phyloP scores from a whole-genome alignment of 2,329 filamentous ascomycete genomes.

The Fusarium oxysporum region DNA sequence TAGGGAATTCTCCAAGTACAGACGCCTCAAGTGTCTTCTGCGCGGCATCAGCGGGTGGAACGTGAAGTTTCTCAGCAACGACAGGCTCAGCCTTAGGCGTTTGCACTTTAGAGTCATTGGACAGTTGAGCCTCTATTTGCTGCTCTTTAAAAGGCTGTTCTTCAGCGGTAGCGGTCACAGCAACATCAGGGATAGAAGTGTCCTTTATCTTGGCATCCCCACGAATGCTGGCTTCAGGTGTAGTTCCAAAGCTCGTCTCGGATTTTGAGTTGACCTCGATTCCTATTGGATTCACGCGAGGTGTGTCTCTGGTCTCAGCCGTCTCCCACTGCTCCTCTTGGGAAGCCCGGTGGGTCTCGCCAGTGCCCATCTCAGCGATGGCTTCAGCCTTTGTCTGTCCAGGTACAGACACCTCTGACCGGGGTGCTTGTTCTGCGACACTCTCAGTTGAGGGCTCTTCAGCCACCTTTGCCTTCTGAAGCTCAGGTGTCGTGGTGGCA shows the following conservation, averaged over 20 bases:
- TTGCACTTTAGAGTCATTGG: conserved; percentile 21
- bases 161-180: neutral
- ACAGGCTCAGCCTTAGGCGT: conserved; percentile 13
- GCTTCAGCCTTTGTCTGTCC: conserved; percentile 5
- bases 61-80: neutral
- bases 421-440: neutral
- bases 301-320: conserved; percentile 16
- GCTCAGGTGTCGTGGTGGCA: neutral
- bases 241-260: conserved; percentile 34
- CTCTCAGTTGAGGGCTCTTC: neutral
- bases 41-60: neutral
- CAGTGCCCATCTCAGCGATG: neutral
- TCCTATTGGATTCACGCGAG: conserved; percentile 9
- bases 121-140: neutral
- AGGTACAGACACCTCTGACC: neutral
- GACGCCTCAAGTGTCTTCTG: conserved; percentile 13
- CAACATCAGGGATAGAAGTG: neutral
- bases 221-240: conserved; percentile 23
- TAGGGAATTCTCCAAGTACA: conserved; percentile 30
- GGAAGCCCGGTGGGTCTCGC: neutral
- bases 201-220: conserved; percentile 14
- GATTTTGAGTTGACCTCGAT: conserved; percentile 34
- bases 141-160: neutral
- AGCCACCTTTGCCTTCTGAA: neutral
- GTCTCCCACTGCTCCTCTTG: conserved; percentile 32